Evolutionary conservation across 306 rosid species (phyloP).

Genomic region (Cicer arietinum): DNA sequence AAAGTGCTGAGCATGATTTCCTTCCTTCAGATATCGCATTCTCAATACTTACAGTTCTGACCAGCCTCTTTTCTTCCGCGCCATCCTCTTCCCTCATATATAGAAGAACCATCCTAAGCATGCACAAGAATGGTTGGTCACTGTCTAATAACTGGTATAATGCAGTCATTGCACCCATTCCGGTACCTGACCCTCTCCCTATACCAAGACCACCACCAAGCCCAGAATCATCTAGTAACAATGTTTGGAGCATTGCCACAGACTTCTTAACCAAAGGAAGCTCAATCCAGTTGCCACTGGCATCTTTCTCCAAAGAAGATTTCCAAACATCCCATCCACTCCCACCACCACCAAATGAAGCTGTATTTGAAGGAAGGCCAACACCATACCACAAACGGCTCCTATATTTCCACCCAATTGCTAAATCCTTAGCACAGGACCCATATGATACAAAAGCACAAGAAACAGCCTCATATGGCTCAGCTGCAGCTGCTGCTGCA

Average conservation of each 20-base stretch:
- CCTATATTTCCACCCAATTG: constrained; percentile 93
- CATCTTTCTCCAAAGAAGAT: constrained; percentile 82
- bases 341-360: constrained; percentile 88
- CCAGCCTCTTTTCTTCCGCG: constrained; percentile 66
- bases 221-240: constrained; percentile 91
- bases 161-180: constrained; percentile 98
- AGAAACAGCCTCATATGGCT: constrained; percentile 86
- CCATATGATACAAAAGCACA: constrained; percentile 97
- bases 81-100: constrained; percentile 95
- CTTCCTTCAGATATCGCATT: constrained; percentile 70
- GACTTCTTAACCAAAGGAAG: constrained; percentile 91
- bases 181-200: constrained; percentile 99
- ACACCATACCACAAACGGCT: constrained; percentile 98
- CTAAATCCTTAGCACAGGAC: constrained; percentile 81
- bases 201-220: constrained; percentile 99
- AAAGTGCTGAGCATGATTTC: constrained; percentile 72
- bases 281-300: constrained; percentile 81
- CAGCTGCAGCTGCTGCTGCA: constrained; percentile 98
- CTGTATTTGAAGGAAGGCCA: constrained; percentile 72
- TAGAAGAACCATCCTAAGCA: constrained; percentile 97
- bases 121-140: constrained; percentile 97
- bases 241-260: constrained; percentile 93
- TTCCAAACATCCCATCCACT: constrained; percentile 90
- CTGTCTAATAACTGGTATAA: constrained; percentile 96
- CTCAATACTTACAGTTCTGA: constrained; percentile 57